A percentile compares a stretch with the other conserved stretches of the same genome.
These are phyloP conservation scores for Parathielavia appendiculata DNA, from an alignment of 495 filamentous ascomycete species.

Conservation along the genomic window DNA sequence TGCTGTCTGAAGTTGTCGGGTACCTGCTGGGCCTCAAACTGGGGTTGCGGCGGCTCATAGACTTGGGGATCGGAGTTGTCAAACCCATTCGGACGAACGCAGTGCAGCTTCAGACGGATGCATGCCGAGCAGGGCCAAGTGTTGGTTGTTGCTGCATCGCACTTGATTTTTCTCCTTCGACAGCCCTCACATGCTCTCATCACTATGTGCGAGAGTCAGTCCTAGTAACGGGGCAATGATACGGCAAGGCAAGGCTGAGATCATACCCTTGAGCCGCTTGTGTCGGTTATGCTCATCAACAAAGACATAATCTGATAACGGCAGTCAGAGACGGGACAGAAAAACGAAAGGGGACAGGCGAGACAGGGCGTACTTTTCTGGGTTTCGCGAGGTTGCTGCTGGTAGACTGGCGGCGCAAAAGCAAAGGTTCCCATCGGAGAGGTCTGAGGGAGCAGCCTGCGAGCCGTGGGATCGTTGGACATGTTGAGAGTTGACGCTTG, in stretches of 20 bases:
- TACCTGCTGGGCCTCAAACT: constrained; percentile 39
- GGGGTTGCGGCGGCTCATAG: constrained; percentile 43
- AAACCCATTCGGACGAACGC: constrained; percentile 85
- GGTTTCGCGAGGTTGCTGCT: constrained; percentile 56
- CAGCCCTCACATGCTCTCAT: constrained; percentile 99
- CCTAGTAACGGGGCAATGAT: background rate
- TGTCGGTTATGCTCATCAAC: constrained; percentile 99
- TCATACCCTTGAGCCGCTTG: constrained; percentile 88
- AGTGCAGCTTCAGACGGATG: constrained; percentile 84
- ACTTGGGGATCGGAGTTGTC: constrained; percentile 56
- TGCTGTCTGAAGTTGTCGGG: constrained; percentile 56
- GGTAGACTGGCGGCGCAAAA: constrained; percentile 52
- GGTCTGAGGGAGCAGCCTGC: constrained; percentile 54
- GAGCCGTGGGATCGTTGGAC: constrained; percentile 52
- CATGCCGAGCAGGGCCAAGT: constrained; percentile 97
- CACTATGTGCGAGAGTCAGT: constrained; percentile 52
- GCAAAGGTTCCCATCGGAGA: constrained; percentile 53
- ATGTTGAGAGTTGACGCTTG: constrained; percentile 27
- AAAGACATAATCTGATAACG: constrained; percentile 84
- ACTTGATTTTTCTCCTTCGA: constrained; percentile 86
- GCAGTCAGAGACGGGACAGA: constrained; percentile 12
- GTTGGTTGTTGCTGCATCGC: constrained; percentile 96
- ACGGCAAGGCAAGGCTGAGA: background rate
- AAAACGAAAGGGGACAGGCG: background rate
- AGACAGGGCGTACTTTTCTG: constrained; percentile 55